Base-by-base conservation (phyloP, 1,139 yeast genomes). In the Pichia kudriavzevii region DNA sequence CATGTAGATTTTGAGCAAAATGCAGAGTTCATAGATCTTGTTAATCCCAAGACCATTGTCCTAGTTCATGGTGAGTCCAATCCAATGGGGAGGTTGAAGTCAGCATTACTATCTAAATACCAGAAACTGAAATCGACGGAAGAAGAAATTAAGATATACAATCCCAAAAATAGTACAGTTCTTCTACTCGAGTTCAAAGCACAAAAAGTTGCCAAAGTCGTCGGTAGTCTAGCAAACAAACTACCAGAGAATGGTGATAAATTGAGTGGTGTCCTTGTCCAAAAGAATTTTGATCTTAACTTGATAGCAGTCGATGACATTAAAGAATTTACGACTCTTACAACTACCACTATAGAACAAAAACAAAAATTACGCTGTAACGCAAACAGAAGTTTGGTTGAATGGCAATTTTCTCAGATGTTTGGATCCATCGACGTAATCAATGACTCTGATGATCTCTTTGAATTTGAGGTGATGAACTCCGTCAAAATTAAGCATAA, bases 31-130 rank as follows among this genome's bases (percentile, higher is more conserved):
- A 91, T 91, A 38, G 96, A 88, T 49, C 66, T 77, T 42, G 85
- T 91, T 5, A 80, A 81, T 41, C 95, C 99, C 0, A 72, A 73
- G 44, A 78, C 81, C 40, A 79, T 81, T 36, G 85, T 91, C 41
- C 67, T 91, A 40, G 99, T 91, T 1, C 99, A 91, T 56, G 99
- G 99, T n/a, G 99, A 91, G 55, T 78, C 94, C 3, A 87, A 84
- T 47, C 96, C 95, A 20, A 91, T 91, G 98, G 98, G 97, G 39
- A 76, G 98, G 55, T 64, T 91, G 37, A 91, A 91, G 56, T 83
- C 95, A 18, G 98, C 98, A 0, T 64, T 91, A 30, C 64, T 87
- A 48, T 84, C 95, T 40, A 87, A 87, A 56, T 93, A 88, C 52
- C 70, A 88, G 7, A 72, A 76, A 31, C 67, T 84, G 35, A 87